Conservation (phyloP, 2,329 filamentous ascomycete genomes). For the Claviceps sp. region DNA sequence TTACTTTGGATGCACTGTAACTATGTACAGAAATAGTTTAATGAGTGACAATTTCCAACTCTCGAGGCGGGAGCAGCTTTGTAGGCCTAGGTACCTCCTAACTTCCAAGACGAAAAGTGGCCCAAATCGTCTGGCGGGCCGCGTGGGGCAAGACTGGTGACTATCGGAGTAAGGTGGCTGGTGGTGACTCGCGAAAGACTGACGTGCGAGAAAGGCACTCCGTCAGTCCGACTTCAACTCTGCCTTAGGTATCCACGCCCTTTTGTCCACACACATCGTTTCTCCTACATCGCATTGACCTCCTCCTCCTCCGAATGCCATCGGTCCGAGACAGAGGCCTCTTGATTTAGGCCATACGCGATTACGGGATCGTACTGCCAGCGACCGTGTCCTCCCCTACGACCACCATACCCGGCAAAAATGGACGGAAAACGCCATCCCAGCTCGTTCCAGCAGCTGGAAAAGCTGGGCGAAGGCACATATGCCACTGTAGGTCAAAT, state of each 20-base stretch:
- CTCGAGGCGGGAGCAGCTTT: too few relatives aligned
- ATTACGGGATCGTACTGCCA: not conserved
- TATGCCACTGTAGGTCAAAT: conserved; percentile 66
- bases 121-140: too few relatives aligned
- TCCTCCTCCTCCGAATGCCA: not conserved
- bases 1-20: too few relatives aligned
- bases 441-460: conserved; percentile 96
- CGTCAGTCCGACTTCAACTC: not conserved
- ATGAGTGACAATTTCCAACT: too few relatives aligned
- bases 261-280: not conserved
- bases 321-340: not conserved
- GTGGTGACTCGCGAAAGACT: too few relatives aligned
- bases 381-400: not conserved
- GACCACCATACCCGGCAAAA: conserved; percentile 10
- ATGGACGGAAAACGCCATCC: conserved; percentile 93
- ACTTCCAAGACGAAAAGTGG: too few relatives aligned
- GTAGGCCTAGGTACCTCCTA: too few relatives aligned
- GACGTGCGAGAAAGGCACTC: too few relatives aligned
- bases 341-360: not conserved
- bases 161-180: too few relatives aligned
- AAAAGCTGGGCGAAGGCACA: conserved; percentile 96
- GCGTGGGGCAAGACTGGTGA: not conserved
- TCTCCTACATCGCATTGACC: too few relatives aligned
- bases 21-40: too few relatives aligned
- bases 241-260: not conserved